Conservation (phyloP, 2,329 filamentous ascomycete genomes). For the Onygenales sp. region DNA sequence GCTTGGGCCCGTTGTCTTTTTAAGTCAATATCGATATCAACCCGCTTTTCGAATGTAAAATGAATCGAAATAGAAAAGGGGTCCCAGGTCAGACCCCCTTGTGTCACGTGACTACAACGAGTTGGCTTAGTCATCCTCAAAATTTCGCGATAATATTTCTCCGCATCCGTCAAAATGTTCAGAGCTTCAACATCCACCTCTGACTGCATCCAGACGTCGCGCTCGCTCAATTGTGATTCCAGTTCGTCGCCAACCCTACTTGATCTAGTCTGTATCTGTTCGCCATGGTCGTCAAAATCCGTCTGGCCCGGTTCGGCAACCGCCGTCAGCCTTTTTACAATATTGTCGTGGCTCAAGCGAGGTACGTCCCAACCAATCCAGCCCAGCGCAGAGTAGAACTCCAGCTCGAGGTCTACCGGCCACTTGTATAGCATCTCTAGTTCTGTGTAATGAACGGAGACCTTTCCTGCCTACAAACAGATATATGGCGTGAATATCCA, state of each 20-base stretch:
- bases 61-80: no score
- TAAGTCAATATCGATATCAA: no score
- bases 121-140: neutral
- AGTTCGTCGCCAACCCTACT: neutral
- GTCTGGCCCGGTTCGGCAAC: constrained; percentile 86
- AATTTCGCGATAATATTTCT: neutral
- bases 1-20: no score
- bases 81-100: no score
- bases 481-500: no score
- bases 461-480: no score
- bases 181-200: constrained; percentile 51
- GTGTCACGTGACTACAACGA: neutral
- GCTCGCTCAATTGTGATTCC: neutral
- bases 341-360: constrained; percentile 87
- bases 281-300: constrained; percentile 85
- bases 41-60: no score
- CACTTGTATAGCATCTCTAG: no score
- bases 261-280: constrained; percentile 16
- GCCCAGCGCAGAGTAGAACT: no score
- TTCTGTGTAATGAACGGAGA: no score
- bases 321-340: constrained; percentile 90
- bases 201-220: constrained; percentile 62
- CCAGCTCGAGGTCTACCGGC: no score
- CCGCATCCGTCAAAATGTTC: constrained; percentile 5
- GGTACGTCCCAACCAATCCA: constrained; percentile 43